Conservation (phyloP, 2,329 filamentous ascomycete species). For the Fusarium torulosum region DNA sequence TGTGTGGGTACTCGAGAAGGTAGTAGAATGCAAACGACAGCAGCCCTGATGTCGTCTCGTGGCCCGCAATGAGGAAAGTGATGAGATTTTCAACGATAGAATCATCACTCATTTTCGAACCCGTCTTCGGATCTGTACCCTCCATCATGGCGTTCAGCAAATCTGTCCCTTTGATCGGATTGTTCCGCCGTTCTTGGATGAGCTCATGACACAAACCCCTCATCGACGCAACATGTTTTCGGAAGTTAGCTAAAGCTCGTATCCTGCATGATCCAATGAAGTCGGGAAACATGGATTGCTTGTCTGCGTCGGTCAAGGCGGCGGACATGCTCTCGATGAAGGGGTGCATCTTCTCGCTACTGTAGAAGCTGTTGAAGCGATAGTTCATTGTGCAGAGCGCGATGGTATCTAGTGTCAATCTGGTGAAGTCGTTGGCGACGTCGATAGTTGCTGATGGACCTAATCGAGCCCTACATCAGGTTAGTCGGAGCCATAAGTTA, state of each 20-base stretch:
- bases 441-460: neutral
- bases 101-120: neutral
- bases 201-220: neutral
- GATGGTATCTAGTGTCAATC: slow-evolving; percentile 11
- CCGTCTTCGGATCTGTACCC: slow-evolving; percentile 12
- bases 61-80: slow-evolving; percentile 10
- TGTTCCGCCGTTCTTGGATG: neutral
- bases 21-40: slow-evolving; percentile 19
- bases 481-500: neutral
- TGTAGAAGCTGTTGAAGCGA: slow-evolving; percentile 29
- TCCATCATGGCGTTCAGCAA: slow-evolving; percentile 1
- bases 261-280: neutral
- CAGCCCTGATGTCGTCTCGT: neutral
- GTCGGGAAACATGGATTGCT: slow-evolving; percentile 4
- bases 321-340: slow-evolving; percentile 9
- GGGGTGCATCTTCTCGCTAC: slow-evolving; percentile 7
- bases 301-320: neutral
- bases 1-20: neutral
- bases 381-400: slow-evolving; percentile 19
- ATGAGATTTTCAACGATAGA: slow-evolving; percentile 9
- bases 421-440: slow-evolving; percentile 7
- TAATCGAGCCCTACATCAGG: neutral
- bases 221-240: slow-evolving; percentile 1
- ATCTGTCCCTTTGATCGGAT: neutral
- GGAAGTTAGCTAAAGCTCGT: neutral